A percentile compares a stretch with the other conserved stretches of the same genome.
These are phyloP conservation scores for Suillus decipiens DNA, from an alignment of 768 basidiomycete genomes.

Conservation along the genomic window DNA sequence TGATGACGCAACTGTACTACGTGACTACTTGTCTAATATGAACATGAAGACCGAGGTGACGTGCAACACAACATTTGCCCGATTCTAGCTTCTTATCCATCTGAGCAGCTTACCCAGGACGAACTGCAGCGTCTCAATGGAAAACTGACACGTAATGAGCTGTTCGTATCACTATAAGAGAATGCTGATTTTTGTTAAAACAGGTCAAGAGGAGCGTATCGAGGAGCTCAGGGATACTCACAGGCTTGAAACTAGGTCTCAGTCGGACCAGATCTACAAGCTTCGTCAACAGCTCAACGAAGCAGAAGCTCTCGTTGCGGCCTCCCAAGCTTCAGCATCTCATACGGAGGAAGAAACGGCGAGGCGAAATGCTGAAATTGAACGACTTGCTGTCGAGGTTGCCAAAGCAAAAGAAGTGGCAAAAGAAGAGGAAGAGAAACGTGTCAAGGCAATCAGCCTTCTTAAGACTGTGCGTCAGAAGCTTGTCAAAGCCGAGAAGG, in stretches of 20 bases:
- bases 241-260: constrained; percentile 75
- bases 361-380: constrained; percentile 56
- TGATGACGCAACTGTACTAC: constrained; percentile 64
- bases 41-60: constrained; percentile 71
- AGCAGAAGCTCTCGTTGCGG: constrained; percentile 67
- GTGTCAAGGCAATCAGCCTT: constrained; percentile 88
- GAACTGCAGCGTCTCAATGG: constrained; percentile 76
- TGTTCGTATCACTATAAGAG: background rate
- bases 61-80: background rate
- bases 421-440: constrained; percentile 98
- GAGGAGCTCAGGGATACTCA: constrained; percentile 88
- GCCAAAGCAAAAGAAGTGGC: constrained; percentile 58
- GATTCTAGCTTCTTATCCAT: background rate
- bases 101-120: constrained; percentile 61
- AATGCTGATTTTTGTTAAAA: constrained; percentile 12
- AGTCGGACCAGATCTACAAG: constrained; percentile 70
- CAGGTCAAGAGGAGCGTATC: constrained; percentile 83
- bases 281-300: constrained; percentile 70
- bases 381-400: constrained; percentile 62
- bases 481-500: constrained; percentile 95
- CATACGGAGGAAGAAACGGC: constrained; percentile 50
- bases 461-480: constrained; percentile 97
- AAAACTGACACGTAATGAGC: constrained; percentile 69
- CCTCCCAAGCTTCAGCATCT: constrained; percentile 49
- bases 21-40: constrained; percentile 70